Evolutionary conservation across 495 filamentous ascomycete genomes (phyloP).

Genomic region (Annulohypoxylon maeteangense): DNA sequence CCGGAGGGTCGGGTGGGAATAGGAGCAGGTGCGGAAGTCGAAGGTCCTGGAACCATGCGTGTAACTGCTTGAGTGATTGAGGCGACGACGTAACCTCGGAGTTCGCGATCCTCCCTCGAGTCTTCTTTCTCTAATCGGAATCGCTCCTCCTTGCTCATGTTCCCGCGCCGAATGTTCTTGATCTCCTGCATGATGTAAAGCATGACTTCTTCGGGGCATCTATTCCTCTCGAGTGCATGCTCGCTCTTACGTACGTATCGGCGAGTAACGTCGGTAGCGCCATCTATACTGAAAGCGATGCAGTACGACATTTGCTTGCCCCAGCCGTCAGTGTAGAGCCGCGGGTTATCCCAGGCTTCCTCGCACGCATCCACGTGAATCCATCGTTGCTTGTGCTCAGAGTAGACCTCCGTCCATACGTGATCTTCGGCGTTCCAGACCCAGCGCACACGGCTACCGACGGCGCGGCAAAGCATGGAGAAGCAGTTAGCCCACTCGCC

Average conservation of each 20-base stretch:
- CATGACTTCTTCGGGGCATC: constrained; percentile 87
- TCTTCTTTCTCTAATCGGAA: constrained; percentile 90
- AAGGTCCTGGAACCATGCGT: constrained; percentile 53
- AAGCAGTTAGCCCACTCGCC: constrained; percentile 99
- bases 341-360: constrained; percentile 93
- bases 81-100: constrained; percentile 77
- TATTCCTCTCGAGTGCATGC: constrained; percentile 75
- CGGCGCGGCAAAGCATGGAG: constrained; percentile 95
- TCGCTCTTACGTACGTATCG: constrained; percentile 89
- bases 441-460: constrained; percentile 93
- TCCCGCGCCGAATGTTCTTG: constrained; percentile 78
- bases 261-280: constrained; percentile 93
- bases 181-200: constrained; percentile 92
- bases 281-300: constrained; percentile 95
- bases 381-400: constrained; percentile 92
- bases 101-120: constrained; percentile 83
- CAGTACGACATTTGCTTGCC: constrained; percentile 95
- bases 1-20: constrained; percentile 5
- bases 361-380: constrained; percentile 97
- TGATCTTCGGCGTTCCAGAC: constrained; percentile 98
- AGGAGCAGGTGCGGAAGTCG: constrained; percentile 41
- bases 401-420: constrained; percentile 98
- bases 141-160: constrained; percentile 80
- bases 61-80: constrained; percentile 72
- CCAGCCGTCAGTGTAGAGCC: constrained; percentile 95